These are phyloP conservation scores for Arctium lappa DNA, from an alignment of 129 eudicot species.

Conservation along the genomic window DNA sequence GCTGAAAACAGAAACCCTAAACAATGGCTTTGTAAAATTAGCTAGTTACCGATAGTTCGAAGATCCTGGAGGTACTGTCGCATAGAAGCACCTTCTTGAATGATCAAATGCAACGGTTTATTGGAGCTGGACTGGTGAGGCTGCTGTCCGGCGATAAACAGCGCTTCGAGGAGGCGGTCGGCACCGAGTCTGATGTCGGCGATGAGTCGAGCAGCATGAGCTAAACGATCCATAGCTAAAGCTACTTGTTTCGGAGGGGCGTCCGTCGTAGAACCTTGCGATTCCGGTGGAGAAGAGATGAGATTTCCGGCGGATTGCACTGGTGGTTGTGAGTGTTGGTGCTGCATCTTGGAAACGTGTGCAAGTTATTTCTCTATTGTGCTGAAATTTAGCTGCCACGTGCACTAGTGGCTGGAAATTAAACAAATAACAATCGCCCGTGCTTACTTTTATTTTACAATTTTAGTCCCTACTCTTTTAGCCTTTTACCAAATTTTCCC, in stretches of 20 bases:
- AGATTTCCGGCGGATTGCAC: constrained; percentile 19
- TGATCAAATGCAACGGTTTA: constrained; percentile 55
- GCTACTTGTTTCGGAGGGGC: constrained; percentile 97
- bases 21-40: neutral
- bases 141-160: constrained; percentile 59
- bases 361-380: constrained; percentile 6
- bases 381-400: constrained; percentile 29
- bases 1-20: constrained; percentile 1
- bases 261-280: constrained; percentile 25
- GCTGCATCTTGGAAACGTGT: constrained; percentile 24
- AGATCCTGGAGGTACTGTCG: constrained; percentile 80
- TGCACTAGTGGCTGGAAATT: constrained; percentile 18
- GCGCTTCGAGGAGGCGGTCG: constrained; percentile 93
- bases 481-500: neutral
- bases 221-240: constrained; percentile 77
- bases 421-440: neutral
- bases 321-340: constrained; percentile 34
- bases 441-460: neutral
- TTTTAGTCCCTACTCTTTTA: neutral
- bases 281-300: constrained; percentile 14
- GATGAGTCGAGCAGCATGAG: constrained; percentile 76
- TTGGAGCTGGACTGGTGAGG: constrained; percentile 42
- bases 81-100: constrained; percentile 74
- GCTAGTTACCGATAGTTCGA: constrained; percentile 60
- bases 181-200: constrained; percentile 93